Conservation (phyloP, 257 asterid genomes). For the Solanum etuberosum region DNA sequence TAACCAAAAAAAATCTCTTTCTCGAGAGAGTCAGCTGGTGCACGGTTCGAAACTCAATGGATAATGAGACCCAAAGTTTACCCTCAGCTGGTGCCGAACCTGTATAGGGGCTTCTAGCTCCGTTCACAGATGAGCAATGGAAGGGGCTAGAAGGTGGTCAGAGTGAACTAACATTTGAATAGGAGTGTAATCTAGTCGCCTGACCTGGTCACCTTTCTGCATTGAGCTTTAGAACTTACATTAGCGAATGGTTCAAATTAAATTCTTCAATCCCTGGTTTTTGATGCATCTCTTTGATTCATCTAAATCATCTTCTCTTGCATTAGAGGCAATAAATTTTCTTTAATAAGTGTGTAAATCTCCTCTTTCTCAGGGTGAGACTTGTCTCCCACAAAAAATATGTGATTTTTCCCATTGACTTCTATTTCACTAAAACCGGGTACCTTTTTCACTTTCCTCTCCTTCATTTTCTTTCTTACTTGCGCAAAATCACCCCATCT, state of each 20-base stretch:
- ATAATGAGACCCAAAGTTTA: background rate
- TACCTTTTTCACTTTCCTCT: constrained; percentile 33
- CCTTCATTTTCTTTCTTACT: constrained; percentile 45
- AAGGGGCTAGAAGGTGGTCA: background rate
- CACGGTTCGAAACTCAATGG: background rate
- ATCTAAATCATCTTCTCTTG: constrained; percentile 15
- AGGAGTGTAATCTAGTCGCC: background rate
- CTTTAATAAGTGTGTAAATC: constrained; percentile 29
- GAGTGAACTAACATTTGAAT: background rate
- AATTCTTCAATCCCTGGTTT: background rate
- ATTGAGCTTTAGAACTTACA: background rate
- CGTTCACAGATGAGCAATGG: background rate
- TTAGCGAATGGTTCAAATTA: background rate
- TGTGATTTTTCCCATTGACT: constrained; percentile 39
- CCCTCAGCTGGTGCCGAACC: background rate
- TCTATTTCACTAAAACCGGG: constrained; percentile 50
- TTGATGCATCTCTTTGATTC: background rate
- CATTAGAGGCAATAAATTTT: constrained; percentile 34
- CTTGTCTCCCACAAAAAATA: constrained; percentile 38
- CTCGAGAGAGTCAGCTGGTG: background rate
- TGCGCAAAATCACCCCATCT: constrained; percentile 47
- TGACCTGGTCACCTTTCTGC: background rate
- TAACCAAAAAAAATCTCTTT: background rate
- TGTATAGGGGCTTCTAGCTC: background rate
- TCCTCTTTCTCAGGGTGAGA: constrained; percentile 39